Evolutionary conservation across 1,284 basidiomycete species (phyloP), one percentile per base, ranked within the genome.

Genomic region (Austroboletus novae-zelandiae): DNA sequence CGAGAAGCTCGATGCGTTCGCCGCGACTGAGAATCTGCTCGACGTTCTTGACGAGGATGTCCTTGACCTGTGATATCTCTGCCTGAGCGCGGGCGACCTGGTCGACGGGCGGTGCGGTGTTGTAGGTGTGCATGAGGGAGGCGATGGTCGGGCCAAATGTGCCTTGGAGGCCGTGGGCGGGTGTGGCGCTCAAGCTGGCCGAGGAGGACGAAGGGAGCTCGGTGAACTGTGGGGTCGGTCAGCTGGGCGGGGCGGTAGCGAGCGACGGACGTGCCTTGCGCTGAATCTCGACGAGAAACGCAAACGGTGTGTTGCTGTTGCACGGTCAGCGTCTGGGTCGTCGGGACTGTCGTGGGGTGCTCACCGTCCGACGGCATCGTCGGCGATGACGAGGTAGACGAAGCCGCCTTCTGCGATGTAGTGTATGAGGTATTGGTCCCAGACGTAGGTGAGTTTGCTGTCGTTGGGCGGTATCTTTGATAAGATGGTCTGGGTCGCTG

Each of bases 11-110:
- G 61, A 99, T 94, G 50, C 96, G 80, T 69, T 99, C 97, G 9
- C 96, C 97, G 37, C 97, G 79, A 51, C 83, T 89, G 36, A 99
- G 79, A 59, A 99, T 97, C 70, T 94, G 89, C 70, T 95, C 92
- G 53, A 96, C 93, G 67, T 95, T 95, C 70, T 94, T 90, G 36
- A 97, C 94, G 94, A 98, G 97, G 71, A 98, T 94, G 61, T 96
- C 90, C 71, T 98, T 98, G 43, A 96, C 94, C 61, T 94, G 89
- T 55, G 89, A 88, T 30, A 99, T 79, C 66, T 99, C 95, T 9
- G 80, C 80, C 66, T 95, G 94, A 3, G 97, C 96, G 56, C 91
- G 88, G 31, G 84, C 75, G 52, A 98, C 84, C 51, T 95, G 93
- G 67, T 99, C 96, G n/a, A 80, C 75, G 9, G 93, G 91, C n/a